Conservation (phyloP, 257 asterid species). For the Haberlea rhodopensis region DNA sequence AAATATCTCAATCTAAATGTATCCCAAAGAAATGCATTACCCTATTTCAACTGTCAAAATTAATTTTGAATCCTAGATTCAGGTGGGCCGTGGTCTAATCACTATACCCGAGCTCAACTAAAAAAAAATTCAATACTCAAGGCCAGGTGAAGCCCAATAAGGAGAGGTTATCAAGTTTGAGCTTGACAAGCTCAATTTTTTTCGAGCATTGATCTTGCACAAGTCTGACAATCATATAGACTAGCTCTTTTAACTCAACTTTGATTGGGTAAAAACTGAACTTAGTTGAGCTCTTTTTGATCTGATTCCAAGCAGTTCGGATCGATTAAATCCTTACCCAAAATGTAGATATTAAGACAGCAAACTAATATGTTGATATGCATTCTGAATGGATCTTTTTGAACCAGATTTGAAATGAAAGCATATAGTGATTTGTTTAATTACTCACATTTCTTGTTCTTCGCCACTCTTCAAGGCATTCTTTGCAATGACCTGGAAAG, state of each 20-base stretch:
- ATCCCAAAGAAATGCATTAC: neutral
- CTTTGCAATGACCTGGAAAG: constrained; percentile 90
- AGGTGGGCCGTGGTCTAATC: neutral
- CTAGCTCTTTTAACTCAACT: neutral
- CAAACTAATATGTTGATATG: neutral
- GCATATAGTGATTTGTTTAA: neutral
- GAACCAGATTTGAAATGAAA: neutral
- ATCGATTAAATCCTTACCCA: neutral
- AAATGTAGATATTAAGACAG: neutral
- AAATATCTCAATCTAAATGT: no score
- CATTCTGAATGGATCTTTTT: neutral
- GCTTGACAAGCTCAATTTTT: no score
- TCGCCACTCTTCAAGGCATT: constrained; percentile 88
- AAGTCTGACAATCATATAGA: neutral
- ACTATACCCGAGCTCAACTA: neutral
- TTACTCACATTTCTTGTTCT: constrained; percentile 92
- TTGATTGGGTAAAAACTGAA: neutral
- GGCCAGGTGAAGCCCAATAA: neutral
- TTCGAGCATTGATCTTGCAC: neutral
- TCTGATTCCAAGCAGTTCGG: neutral
- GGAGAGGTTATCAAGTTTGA: no score
- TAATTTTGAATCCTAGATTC: neutral
- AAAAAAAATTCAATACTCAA: neutral
- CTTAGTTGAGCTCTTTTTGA: neutral
- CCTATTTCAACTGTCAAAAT: neutral